Evolutionary conservation across 768 basidiomycete genomes (phyloP), one percentile per base, ranked within the genome.

Genomic region (Cubamyces lactineus): DNA sequence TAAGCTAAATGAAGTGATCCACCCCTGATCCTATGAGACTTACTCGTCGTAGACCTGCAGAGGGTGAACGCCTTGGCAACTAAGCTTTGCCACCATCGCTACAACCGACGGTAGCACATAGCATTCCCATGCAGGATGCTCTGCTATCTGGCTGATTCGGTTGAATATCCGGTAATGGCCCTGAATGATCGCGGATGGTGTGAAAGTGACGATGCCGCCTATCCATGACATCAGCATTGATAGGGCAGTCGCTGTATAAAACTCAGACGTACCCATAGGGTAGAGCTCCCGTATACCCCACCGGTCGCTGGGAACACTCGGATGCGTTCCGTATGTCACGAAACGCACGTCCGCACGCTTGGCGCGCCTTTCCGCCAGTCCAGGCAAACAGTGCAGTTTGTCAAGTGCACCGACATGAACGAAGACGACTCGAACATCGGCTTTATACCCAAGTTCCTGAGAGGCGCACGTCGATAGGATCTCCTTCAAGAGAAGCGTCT

Each of bases 181-280:
- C 39, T 83, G 79, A 13, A 80, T 63, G 49, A 92, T 77, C 19
- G 84, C 87, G 55, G 75, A 75, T 1, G 90, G 80, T 17, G 86
- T 87, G 61, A 92, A 88, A 1, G 89, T 90, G 2, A 86, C 80
- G 63, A 92, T 73, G 3, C 91, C 91, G 50, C 91, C 91, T 92
- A 60, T 5, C 58, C 39, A 28, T 17, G 26, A 11, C 15, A 23
- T 61, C 30, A 34, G 30, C 53, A 40, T 26, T 12, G 17, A 47
- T 66, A 24, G 23, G 9, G 15, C 39, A 26, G 38, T 48, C 24
- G 3, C 28, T 12, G 41, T 42, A 15, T 50, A 24, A 23, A 40
- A 39, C 38, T 59, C 16, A 28, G 28, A 72, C 81, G 52, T 68
- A 90, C 91, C 91, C 59, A 83, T 71, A 41, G 87, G 87, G 68